phyloP scores from a whole-genome alignment of 768 basidiomycete genomes.

The Ramaria sp. region DNA sequence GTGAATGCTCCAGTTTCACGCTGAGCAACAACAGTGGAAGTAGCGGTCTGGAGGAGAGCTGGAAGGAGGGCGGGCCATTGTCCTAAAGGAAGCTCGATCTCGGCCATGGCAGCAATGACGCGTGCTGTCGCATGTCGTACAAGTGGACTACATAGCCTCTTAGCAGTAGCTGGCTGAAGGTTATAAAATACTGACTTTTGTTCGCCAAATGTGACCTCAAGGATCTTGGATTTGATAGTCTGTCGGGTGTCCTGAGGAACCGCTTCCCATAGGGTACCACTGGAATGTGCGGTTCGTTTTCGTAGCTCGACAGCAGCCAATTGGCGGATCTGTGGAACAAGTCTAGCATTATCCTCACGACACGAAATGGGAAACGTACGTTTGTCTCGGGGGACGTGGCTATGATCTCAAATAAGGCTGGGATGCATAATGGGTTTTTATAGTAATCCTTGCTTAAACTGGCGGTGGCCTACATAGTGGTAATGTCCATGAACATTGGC shows the following conservation, averaged over 20 bases:
- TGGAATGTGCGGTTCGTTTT: conserved; percentile 78
- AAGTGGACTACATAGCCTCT: conserved; percentile 46
- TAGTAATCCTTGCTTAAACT: conserved; percentile 88
- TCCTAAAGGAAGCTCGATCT: conserved; percentile 69
- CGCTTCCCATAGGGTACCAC: conserved; percentile 73
- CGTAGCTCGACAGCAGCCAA: conserved; percentile 93
- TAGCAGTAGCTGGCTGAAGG: conserved; percentile 9
- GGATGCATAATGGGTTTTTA: conserved; percentile 83
- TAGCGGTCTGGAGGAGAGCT: conserved; percentile 72
- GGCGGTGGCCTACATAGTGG: conserved; percentile 63
- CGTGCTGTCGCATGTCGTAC: conserved; percentile 91
- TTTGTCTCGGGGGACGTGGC: conserved; percentile 74
- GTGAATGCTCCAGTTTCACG: conserved; percentile 91
- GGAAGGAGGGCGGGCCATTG: conserved; percentile 84
- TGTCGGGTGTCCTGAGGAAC: conserved; percentile 58
- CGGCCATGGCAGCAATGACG: conserved; percentile 86
- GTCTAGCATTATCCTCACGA: neutral
- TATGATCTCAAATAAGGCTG: conserved; percentile 80
- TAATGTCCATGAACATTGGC: conserved; percentile 14
- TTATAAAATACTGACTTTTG: conserved; percentile 43
- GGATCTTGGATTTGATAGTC: conserved; percentile 77
- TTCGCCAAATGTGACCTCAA: conserved; percentile 69
- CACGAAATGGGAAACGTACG: conserved; percentile 37
- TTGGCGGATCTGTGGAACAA: conserved; percentile 69
- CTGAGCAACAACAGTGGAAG: conserved; percentile 54